Base-by-base conservation (phyloP, 768 basidiomycete species). In the Cantharellus cinnabarinus region DNA sequence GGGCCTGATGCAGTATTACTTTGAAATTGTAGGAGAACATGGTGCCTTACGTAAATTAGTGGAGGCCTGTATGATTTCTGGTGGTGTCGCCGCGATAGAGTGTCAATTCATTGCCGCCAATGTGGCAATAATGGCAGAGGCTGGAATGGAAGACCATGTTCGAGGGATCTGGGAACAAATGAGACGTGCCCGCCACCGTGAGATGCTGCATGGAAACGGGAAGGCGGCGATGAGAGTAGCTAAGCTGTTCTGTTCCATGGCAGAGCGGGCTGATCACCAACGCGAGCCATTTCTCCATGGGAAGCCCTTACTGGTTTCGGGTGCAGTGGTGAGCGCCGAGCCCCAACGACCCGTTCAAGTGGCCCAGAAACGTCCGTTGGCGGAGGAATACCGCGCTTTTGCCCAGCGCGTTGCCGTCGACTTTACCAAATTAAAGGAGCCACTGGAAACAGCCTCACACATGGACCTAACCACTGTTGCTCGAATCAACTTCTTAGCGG, bases 401-500 rank as follows among this genome's bases (percentile, higher is more conserved):
- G 44, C 44, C 44, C 10, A 48, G 29, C 29, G 10, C 44, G 29
- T 48, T 48, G 44, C 29, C 10, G 44, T 29, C 10, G 44, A 48
- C 44, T 48, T 10, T 29, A 29, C 29, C 29, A 10, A 29, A 10
- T 48, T 48, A 48, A 48, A 79, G 65, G 66, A 71, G 39, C 79
- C 82, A 4, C 63, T 82, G 55, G 61, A 67, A 20, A 56, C 69
- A 29, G 77, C 79, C 2, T 64, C 68, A 42, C 82, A 80, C 68
- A 69, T 65, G 55, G 70, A 71, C 56, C 65, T 86, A 61, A 84
- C 77, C 53, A 75, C 81, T 4, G 71, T 82, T 41, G 81, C 82
- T 2, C 75, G 82, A 60, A 79, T 76, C 29, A 76, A 76, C 67
- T 79, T 83, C 64, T 73, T 82, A 60, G 68, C 80, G 35, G 80